Evolutionary conservation across 305 asterid genomes (phyloP).

Genomic region (Fraxinus platypoda): DNA sequence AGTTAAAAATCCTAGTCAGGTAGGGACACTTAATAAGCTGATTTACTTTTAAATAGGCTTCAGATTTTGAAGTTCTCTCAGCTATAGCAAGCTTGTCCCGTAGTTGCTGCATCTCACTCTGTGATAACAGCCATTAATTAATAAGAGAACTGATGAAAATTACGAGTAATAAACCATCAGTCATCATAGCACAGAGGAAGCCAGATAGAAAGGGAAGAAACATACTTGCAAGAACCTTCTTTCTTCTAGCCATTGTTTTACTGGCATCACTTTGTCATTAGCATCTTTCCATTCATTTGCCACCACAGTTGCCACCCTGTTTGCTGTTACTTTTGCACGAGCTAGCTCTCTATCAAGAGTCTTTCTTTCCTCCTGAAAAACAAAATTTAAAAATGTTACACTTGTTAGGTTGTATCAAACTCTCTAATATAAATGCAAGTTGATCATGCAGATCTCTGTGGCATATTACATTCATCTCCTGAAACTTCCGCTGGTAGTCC

Average conservation of each 20-base stretch:
- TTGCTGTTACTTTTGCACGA: slow-evolving; percentile 98
- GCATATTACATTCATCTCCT: slow-evolving; percentile 90
- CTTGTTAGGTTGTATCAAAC: slow-evolving; percentile 12
- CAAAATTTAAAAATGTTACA: slow-evolving; percentile 19
- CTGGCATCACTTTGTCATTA: slow-evolving; percentile 99
- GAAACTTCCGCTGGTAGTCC: slow-evolving; percentile 98
- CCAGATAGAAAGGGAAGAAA: not conserved
- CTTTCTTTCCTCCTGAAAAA: slow-evolving; percentile 86
- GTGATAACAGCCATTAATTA: slow-evolving; percentile 29
- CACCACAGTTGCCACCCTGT: slow-evolving; percentile 97
- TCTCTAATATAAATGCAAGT: slow-evolving; percentile 3
- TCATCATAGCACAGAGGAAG: not conserved
- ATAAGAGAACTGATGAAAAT: not conserved
- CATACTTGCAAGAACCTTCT: slow-evolving; percentile 90
- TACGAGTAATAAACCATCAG: slow-evolving; percentile 12
- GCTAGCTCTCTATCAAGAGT: slow-evolving; percentile 97
- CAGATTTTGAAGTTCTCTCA: slow-evolving; percentile 90
- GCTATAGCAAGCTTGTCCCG: slow-evolving; percentile 85
- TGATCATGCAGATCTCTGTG: not conserved
- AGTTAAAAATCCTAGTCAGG: not conserved
- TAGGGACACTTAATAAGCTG: slow-evolving; percentile 17
- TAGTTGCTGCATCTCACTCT: slow-evolving; percentile 98
- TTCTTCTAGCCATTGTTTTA: slow-evolving; percentile 97
- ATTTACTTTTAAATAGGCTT: slow-evolving; percentile 85
- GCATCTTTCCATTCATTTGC: slow-evolving; percentile 99